phyloP scores from a whole-genome alignment of 2,329 filamentous ascomycete genomes.

The Venturiaceae sp. region DNA sequence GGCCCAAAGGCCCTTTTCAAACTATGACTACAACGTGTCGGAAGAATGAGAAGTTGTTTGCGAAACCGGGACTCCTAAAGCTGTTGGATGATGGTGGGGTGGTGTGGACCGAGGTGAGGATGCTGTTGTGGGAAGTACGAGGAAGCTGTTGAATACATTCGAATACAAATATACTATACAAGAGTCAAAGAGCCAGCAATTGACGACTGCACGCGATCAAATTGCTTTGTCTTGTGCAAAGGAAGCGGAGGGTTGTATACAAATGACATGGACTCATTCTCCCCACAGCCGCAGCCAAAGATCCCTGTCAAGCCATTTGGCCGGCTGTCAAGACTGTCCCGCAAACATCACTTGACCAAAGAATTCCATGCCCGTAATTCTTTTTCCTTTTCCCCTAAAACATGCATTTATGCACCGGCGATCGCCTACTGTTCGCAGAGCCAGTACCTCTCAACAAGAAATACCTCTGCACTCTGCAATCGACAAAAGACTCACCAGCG shows the following conservation, averaged over 20 bases:
- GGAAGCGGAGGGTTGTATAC: neutral
- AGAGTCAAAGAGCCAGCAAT: neutral
- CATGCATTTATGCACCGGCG: neutral
- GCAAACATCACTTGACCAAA: neutral
- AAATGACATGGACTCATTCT: neutral
- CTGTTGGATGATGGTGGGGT: neutral
- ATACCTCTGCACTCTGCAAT: neutral
- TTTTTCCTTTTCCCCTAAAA: neutral
- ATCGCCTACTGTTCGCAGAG: too few relatives aligned
- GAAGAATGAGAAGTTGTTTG: neutral
- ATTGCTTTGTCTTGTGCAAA: neutral
- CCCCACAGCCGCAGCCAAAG: too few relatives aligned
- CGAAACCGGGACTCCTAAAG: neutral
- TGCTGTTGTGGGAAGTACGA: too few relatives aligned
- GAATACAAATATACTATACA: neutral
- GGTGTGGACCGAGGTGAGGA: too few relatives aligned
- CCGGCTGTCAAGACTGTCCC: neutral
- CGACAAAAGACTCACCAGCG: neutral
- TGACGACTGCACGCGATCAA: neutral
- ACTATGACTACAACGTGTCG: neutral
- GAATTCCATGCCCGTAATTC: neutral
- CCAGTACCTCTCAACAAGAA: neutral
- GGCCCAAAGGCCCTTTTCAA: constrained; percentile 1
- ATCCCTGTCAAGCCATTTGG: too few relatives aligned
- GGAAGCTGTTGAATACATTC: neutral